Conservation (phyloP, 768 basidiomycete species). For the Collybia nuda region DNA sequence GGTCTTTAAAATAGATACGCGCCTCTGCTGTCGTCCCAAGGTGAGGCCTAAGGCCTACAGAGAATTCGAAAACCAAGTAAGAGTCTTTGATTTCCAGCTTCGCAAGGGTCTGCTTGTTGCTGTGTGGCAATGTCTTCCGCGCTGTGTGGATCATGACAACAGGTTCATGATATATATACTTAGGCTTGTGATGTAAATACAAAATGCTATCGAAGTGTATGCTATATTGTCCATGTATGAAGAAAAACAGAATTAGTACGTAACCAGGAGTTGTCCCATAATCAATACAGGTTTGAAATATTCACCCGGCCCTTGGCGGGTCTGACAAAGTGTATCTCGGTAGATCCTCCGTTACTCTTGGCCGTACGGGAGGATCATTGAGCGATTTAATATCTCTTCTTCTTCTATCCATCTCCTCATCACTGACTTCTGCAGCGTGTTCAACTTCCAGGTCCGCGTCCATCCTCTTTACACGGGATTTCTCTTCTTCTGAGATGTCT, state of each 20-base stretch:
- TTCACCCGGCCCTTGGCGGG: not conserved
- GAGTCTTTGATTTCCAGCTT: not conserved
- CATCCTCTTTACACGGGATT: constrained; percentile 20
- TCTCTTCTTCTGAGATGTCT: constrained; percentile 31
- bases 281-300: not conserved
- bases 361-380: constrained; percentile 4
- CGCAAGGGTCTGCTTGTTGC: constrained; percentile 9
- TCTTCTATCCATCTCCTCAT: constrained; percentile 12
- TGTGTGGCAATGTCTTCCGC: constrained; percentile 9
- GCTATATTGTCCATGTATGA: too few species aligned
- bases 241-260: too few species aligned
- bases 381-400: constrained; percentile 10
- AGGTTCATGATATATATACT: too few species aligned
- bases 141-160: too few species aligned
- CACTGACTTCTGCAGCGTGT: not conserved
- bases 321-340: constrained; percentile 17
- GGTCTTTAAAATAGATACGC: not conserved
- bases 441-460: constrained; percentile 12
- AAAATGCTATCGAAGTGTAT: not conserved
- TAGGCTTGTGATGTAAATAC: not conserved
- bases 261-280: too few species aligned
- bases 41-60: not conserved
- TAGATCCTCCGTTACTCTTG: constrained; percentile 10
- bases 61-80: not conserved
- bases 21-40: not conserved